Conservation (phyloP, 371 early-diverging fungal genomes). For the Zopfochytrium polystomum region DNA sequence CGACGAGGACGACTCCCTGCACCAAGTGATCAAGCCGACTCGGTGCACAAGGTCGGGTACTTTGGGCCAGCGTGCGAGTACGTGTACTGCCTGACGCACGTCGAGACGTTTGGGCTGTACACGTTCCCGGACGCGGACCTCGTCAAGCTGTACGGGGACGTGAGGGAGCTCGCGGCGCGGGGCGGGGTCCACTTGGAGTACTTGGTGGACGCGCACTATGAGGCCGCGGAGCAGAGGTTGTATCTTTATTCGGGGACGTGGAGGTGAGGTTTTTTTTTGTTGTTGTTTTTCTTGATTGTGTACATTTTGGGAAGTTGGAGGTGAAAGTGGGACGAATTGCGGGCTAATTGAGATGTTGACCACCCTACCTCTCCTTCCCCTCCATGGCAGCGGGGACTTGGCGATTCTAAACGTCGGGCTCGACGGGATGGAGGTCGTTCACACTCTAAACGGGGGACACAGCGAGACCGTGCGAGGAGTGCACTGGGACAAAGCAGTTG, state of each 20-base stretch:
- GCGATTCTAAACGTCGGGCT: slow-evolving; percentile 39
- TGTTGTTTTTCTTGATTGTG: neutral
- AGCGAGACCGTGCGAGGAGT: slow-evolving; percentile 42
- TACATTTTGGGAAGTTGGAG: neutral
- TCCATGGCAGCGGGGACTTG: slow-evolving; percentile 33
- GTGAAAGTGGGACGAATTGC: no score
- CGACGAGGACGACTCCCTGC: slow-evolving; percentile 85
- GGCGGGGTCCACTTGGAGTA: slow-evolving; percentile 68
- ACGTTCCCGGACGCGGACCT: slow-evolving; percentile 50
- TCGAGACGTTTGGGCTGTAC: slow-evolving; percentile 81
- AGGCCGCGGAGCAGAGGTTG: slow-evolving; percentile 63
- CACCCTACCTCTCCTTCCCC: neutral
- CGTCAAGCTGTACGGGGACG: slow-evolving; percentile 75
- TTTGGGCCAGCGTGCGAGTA: slow-evolving; percentile 87
- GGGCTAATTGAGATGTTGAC: no score
- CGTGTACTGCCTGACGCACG: slow-evolving; percentile 78
- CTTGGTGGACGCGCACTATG: slow-evolving; percentile 78
- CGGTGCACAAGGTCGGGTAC: slow-evolving; percentile 77
- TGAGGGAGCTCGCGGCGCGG: slow-evolving; percentile 46
- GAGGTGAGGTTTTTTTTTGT: slow-evolving; percentile 51
- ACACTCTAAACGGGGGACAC: slow-evolving; percentile 47
- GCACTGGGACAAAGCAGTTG: slow-evolving; percentile 35
- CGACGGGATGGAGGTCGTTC: slow-evolving; percentile 32
- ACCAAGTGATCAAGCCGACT: slow-evolving; percentile 75
- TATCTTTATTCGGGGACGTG: slow-evolving; percentile 79